Evolutionary conservation across 148 eudicot genomes (phyloP).

Genomic region (Talinum fruticosum): DNA sequence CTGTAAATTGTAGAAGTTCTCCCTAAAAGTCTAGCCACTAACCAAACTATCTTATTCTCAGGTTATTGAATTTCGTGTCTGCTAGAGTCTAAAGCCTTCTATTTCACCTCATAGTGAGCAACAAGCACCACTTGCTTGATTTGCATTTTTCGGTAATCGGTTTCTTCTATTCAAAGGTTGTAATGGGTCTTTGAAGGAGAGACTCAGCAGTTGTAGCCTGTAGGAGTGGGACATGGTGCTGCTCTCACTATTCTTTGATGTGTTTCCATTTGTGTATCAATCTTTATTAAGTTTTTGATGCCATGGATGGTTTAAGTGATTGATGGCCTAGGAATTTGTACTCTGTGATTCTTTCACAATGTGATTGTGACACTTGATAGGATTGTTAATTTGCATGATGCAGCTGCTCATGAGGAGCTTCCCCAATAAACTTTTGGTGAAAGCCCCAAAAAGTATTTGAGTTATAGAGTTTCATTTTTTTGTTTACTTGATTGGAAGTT

Average conservation of each 20-base stretch:
- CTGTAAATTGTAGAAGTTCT: too few species aligned
- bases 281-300: neutral
- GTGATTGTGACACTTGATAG: neutral
- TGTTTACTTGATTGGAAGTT: neutral
- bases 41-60: too few species aligned
- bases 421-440: neutral
- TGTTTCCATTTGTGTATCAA: neutral
- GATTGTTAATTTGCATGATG: neutral
- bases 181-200: neutral
- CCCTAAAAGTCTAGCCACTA: too few species aligned
- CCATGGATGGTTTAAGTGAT: neutral
- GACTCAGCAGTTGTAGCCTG: neutral
- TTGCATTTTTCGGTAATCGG: too few species aligned
- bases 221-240: neutral
- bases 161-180: neutral
- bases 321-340: neutral
- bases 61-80: too few species aligned
- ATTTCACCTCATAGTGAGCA: too few species aligned
- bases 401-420: constrained; percentile 4
- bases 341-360: neutral
- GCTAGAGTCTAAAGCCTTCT: too few species aligned
- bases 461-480: neutral
- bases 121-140: too few species aligned
- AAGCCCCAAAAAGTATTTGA: constrained; percentile 1
- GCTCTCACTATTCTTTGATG: neutral